phyloP scores from a whole-genome alignment of 257 asterid species.

The Nicotiana otophora region DNA sequence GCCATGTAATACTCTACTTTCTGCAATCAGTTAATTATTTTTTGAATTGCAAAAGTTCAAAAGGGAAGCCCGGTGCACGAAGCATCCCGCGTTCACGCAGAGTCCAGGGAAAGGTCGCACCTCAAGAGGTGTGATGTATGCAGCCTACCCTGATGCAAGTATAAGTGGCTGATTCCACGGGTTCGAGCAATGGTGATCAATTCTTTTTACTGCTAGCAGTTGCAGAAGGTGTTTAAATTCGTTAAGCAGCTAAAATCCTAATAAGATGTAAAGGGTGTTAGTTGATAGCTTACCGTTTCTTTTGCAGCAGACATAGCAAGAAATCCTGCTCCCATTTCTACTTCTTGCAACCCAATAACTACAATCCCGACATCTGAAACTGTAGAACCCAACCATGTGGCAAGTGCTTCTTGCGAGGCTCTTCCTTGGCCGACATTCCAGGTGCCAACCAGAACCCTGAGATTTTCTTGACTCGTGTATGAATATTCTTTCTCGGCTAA shows the following conservation, averaged over 20 bases:
- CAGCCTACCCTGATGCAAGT: too few relatives aligned
- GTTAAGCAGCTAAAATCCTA: neutral
- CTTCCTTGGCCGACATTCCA: slow-evolving; percentile 99
- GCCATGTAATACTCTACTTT: neutral
- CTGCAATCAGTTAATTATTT: neutral
- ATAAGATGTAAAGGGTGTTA: neutral
- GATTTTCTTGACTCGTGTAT: slow-evolving; percentile 51
- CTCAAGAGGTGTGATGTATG: too few relatives aligned
- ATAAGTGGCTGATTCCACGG: too few relatives aligned
- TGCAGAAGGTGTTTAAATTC: neutral
- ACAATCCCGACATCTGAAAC: slow-evolving; percentile 70
- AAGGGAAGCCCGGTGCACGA: neutral
- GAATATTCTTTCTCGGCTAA: slow-evolving; percentile 47
- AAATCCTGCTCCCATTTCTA: slow-evolving; percentile 99
- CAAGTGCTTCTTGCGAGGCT: slow-evolving; percentile 85
- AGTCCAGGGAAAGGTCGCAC: too few relatives aligned
- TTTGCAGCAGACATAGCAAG: slow-evolving; percentile 99
- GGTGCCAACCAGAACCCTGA: slow-evolving; percentile 69
- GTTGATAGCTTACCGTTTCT: slow-evolving; percentile 70
- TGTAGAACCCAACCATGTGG: slow-evolving; percentile 79
- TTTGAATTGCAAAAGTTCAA: neutral
- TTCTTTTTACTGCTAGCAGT: neutral
- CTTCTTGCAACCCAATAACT: slow-evolving; percentile 93
- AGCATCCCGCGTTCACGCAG: too few relatives aligned
- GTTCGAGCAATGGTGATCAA: neutral